Evolutionary conservation across 2,329 filamentous ascomycete genomes (phyloP), one percentile per base, ranked within the genome.

Genomic region (Achaetomium macrosporum): DNA sequence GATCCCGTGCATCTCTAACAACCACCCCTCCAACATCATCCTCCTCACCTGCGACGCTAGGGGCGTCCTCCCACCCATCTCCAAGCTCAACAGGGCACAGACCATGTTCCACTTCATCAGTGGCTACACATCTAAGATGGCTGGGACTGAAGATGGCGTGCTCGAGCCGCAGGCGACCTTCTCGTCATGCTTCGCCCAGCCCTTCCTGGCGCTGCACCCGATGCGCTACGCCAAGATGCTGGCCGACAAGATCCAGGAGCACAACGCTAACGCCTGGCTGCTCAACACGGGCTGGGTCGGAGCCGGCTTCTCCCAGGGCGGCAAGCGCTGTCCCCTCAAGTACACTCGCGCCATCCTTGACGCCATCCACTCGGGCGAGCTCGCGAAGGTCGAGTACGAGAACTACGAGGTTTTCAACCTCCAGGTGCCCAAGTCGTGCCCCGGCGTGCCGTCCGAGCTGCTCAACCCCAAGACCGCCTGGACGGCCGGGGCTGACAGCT

Each of bases 51-150:
- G 93, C 77, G 93, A 99, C 67, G 93, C 93, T 56, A 90, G 93
- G 63, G 93, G 93, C 78, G 93, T 99, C 46, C 84, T 99, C 52
- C 93, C 93, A 53, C 93, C 93, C 45, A 97, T 99, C 75, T 96
- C 90, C 66, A 97, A 97, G 81, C 87, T 99, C 70, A 84, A 87
- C 78, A 83, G 87, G 60, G 84, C 89, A 66, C 93, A 97, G 78
- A 96, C 90, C 72, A 97, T 99, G 92, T 99, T 97, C 86, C 93
- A 99, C 82, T 99, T 99, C 84, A 99, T 99, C 75, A 95, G 89
- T 16, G 93, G 93, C 65, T 99, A 99, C 82, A 99, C 93, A 60
- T 97, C 92, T 69, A 99, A 99, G 85, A 99, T 99, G 93, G 93
- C 93, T 61, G 93, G 93, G 67, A 99, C 93, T 33, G 93, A 99